Conservation (phyloP, 2,329 filamentous ascomycete species). For the Ceratocystis papillata region DNA sequence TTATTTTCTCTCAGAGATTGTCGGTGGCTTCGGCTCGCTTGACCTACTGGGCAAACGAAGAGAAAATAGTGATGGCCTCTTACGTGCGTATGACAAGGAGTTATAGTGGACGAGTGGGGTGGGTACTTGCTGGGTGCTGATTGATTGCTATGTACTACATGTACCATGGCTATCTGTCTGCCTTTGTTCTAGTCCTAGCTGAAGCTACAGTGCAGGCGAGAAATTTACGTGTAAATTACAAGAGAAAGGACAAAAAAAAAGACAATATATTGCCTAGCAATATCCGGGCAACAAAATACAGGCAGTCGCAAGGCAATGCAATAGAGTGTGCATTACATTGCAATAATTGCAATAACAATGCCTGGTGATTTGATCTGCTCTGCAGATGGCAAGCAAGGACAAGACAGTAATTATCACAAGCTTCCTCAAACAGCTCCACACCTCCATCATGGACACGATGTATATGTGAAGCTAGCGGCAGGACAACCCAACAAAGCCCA, state of each 20-base stretch:
- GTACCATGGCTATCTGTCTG: background rate
- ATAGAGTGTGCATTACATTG: background rate
- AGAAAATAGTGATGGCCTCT: slow-evolving; percentile 2
- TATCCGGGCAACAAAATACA: background rate
- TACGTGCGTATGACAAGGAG: slow-evolving; percentile 5
- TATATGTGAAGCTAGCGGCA: background rate
- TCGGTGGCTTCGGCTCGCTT: background rate
- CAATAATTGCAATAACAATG: background rate
- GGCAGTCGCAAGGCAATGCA: background rate
- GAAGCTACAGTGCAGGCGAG: background rate
- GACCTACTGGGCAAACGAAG: background rate
- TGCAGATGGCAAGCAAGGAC: background rate
- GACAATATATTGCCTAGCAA: background rate
- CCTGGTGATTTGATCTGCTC: background rate
- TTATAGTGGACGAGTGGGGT: background rate
- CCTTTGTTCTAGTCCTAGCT: background rate
- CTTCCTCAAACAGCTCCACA: background rate
- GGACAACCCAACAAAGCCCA: background rate
- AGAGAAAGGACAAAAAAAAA: background rate
- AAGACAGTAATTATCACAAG: background rate
- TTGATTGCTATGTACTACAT: slow-evolving; percentile 2
- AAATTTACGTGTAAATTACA: background rate
- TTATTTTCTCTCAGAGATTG: background rate
- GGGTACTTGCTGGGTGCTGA: slow-evolving; percentile 1
- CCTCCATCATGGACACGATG: background rate